Base-by-base conservation (phyloP, 345 rosid species). In the Anastatica hierochuntica region DNA sequence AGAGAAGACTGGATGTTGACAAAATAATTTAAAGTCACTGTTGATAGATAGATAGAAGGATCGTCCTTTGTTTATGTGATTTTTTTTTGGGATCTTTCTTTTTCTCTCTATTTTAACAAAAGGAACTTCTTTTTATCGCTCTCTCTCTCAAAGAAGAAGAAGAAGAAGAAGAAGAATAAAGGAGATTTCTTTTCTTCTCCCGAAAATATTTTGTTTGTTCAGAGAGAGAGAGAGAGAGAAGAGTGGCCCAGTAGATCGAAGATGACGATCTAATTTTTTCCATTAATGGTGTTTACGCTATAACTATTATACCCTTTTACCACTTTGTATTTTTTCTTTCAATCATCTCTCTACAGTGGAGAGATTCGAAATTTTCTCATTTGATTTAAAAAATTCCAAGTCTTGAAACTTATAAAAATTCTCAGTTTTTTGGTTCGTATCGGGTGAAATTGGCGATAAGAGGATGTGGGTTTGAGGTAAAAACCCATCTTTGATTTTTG, bases 191-290 rank as follows among this genome's bases (percentile, higher is more conserved):
- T 58, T 58, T 43, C 40, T 11, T 43, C 47, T 7, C 43, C 41
- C 56, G 7, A 38, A 48, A 19, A 1, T 23, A 18, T 41, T 26
- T 63, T 50, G 42, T 33, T 60, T 39, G 46, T 26, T 23, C 26
- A 42, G 50, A 27, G 64, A 59, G 62, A 60, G 51, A 59, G 73
- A 74, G 73, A 73, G 56, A 41, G 63, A 67, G 68, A 46, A 73
- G 56, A 66, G 62, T 82, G 88, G 88, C 85, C 90, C 90, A 79
- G 85, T 77, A 83, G 95, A 90, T 83, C 90, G 84, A 81, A 77
- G 76, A 71, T 63, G 76, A 75, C 78, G 94, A 85, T 79, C 95
- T 81, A 65, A 73, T 64, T 77, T 78, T 73, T 77, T 4, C 33
- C 10, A 29, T 29, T 29, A 29, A 29, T 29, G 33, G 68, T 62